phyloP scores from a whole-genome alignment of 2,329 filamentous ascomycete genomes.

The Pezicula neosporulosa region DNA sequence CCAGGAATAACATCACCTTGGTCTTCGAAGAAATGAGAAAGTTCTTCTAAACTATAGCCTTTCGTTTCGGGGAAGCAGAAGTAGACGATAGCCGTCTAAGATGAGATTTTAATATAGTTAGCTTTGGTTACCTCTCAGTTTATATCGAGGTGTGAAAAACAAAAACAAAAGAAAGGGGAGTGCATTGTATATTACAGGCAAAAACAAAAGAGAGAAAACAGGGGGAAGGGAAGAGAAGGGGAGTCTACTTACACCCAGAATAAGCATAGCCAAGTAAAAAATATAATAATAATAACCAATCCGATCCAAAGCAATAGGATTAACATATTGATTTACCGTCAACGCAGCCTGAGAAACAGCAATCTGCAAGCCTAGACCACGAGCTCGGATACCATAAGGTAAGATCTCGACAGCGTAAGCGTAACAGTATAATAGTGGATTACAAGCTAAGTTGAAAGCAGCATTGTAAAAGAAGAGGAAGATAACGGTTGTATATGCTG shows the following conservation, averaged over 20 bases:
- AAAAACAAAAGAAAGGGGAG: too few species aligned
- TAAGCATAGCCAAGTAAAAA: conserved; percentile 7
- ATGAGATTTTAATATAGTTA: background rate
- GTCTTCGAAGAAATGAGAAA: conserved; percentile 24
- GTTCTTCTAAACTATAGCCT: conserved; percentile 36
- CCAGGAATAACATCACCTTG: too few species aligned
- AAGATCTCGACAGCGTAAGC: conserved; percentile 18
- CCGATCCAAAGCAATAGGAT: conserved; percentile 29
- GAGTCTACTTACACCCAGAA: background rate
- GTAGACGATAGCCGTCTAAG: conserved; percentile 9
- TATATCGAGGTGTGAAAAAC: too few species aligned
- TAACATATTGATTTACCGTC: conserved; percentile 30
- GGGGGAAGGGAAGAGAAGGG: too few species aligned
- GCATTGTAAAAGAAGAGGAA: conserved; percentile 46
- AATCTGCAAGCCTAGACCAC: conserved; percentile 10
- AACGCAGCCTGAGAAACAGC: background rate
- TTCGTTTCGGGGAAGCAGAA: conserved; percentile 33
- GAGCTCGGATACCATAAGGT: conserved; percentile 12
- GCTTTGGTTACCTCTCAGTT: too few species aligned
- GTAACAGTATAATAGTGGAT: conserved; percentile 14
- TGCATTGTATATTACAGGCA: too few species aligned
- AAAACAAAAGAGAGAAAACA: too few species aligned
- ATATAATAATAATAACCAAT: conserved; percentile 29
- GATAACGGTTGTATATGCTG: conserved; percentile 27
- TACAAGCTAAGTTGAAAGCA: conserved; percentile 32